phyloP scores from a whole-genome alignment of 2,329 filamentous ascomycete genomes.

The Pyrenophora graminea region DNA sequence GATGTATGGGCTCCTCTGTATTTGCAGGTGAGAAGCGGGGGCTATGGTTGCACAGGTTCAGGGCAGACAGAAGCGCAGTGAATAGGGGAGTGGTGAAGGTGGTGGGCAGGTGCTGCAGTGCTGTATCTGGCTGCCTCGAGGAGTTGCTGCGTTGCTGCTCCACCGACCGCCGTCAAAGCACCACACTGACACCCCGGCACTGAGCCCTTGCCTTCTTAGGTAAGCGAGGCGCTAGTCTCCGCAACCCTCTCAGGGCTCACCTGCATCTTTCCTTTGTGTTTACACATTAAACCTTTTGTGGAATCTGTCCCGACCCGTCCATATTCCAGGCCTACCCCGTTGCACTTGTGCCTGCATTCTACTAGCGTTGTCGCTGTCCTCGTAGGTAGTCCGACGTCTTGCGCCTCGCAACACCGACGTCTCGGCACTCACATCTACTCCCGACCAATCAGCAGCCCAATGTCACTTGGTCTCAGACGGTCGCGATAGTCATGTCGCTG shows the following conservation, averaged over 20 bases:
- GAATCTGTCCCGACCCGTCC: too few relatives aligned
- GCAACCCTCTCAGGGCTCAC: neutral
- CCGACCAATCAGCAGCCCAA: constrained; percentile 19
- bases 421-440: neutral
- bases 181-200: constrained; percentile 9
- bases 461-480: neutral
- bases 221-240: constrained; percentile 13
- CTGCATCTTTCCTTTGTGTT: neutral
- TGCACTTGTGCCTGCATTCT: too few relatives aligned
- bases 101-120: constrained; percentile 11
- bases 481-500: constrained; percentile 9
- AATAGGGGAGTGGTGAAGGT: constrained; percentile 10
- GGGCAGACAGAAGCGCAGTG: neutral
- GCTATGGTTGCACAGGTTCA: neutral
- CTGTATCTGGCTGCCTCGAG: constrained; percentile 16
- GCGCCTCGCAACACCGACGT: too few relatives aligned
- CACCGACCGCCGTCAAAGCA: constrained; percentile 5
- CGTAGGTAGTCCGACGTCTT: neutral
- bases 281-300: too few relatives aligned
- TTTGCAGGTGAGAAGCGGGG: neutral
- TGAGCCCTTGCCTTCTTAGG: constrained; percentile 9
- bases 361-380: too few relatives aligned
- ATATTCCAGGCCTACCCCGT: too few relatives aligned
- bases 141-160: constrained; percentile 13
- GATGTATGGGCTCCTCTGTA: neutral